Conservation (phyloP, 805 yeast species). For the Nakazawaea wyomingensis region DNA sequence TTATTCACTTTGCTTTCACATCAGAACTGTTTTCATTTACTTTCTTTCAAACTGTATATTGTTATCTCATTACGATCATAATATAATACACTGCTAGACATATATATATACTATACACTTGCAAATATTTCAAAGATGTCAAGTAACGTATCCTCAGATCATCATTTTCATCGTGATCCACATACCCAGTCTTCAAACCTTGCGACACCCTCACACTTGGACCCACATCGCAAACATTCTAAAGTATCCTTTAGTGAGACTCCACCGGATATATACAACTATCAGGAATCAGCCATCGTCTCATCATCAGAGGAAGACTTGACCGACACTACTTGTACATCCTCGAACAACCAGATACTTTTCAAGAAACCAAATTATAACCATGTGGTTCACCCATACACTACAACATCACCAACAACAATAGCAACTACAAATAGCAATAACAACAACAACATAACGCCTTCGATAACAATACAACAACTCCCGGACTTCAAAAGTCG, state of each 20-base stretch:
- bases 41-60: too few species aligned
- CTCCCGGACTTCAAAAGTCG: conserved; percentile 63
- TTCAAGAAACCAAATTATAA: conserved; percentile 10
- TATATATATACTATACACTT: neutral
- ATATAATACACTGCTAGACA: too few species aligned
- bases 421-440: neutral
- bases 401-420: conserved; percentile 28
- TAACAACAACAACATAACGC: neutral
- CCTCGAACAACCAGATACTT: neutral
- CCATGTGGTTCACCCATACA: neutral
- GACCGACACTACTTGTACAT: neutral
- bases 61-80: too few species aligned
- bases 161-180: neutral
- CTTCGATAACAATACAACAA: neutral
- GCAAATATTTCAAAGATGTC: neutral
- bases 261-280: conserved; percentile 9
- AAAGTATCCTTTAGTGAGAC: conserved; percentile 12
- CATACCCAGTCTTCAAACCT: neutral
- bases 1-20: too few species aligned
- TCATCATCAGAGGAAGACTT: conserved; percentile 12
- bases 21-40: too few species aligned
- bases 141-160: neutral
- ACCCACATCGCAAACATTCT: neutral
- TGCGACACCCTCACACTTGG: neutral
- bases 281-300: conserved; percentile 9